Evolutionary conservation across 306 rosid genomes (phyloP), one percentile per base, ranked within the genome.

Genomic region (Crotalaria pallida): DNA sequence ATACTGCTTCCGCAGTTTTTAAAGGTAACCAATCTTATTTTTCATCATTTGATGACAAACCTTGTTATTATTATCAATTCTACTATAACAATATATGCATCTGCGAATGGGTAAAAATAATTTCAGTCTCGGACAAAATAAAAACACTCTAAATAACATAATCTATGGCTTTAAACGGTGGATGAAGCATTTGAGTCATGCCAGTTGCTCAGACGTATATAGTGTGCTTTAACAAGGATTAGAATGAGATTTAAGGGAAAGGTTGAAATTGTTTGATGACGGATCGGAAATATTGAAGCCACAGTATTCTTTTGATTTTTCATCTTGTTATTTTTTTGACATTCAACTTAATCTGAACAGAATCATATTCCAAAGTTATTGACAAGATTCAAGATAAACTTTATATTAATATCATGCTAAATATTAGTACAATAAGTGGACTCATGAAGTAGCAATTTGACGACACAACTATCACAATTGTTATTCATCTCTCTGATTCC

Each of bases 361-460:
- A 62, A 21, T 55, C 58, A 69, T 3, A 69, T 78, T 74, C 41
- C 65, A 21, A 19, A 67, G 67, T 53, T 55, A 33, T 47, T 53
- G 65, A 72, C 47, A 75, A 41, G 63, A 67, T 24, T 41, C 63
- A 76, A 60, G 40, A 63, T 45, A 47, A 49, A 58, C 19, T 19
- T 59, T 2, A 72, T 33, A 67, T 50, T 76, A 45, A 67, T 21
- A 59, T 71, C 12, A 49, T 55, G 21, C 51, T 34, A 71, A 58
- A 70, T 63, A 65, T 52, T 53, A 65, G 36, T 44, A 58, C 58
- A 47, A 65, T 29, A 68, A 53, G 60, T 55, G 15, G 70, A 48
- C 79, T 79, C 77, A 29, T 71, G 59, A 69, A 50, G 72, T 53
- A 65, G 47, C 58, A 3, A 74, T 7, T 73, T 65, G 73, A 78